These are phyloP conservation scores for Aspergillus piperis DNA, from an alignment of 2,329 filamentous ascomycete species.

Conservation along the genomic window DNA sequence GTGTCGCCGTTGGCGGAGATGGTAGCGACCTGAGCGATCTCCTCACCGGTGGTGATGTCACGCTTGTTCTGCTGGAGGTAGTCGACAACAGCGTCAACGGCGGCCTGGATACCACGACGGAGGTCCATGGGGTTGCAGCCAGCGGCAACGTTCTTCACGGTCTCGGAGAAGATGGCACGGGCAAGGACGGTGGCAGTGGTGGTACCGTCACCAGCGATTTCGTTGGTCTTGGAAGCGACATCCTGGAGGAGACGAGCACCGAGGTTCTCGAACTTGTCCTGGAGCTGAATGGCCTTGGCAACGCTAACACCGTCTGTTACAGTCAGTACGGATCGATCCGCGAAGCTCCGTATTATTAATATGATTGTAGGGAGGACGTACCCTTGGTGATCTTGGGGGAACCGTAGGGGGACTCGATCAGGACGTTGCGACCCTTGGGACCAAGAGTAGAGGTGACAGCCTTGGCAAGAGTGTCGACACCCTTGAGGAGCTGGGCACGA, in stretches of 20 bases:
- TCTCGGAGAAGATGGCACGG: slow-evolving; percentile 98
- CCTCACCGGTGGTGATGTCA: slow-evolving; percentile 94
- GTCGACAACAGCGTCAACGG: slow-evolving; percentile 90
- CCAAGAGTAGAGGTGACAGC: slow-evolving; percentile 95
- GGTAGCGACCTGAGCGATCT: slow-evolving; percentile 97
- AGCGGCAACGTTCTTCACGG: slow-evolving; percentile 98
- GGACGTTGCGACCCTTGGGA: slow-evolving; percentile 96
- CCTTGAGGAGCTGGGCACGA: slow-evolving; percentile 82
- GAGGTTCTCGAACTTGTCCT: slow-evolving; percentile 99
- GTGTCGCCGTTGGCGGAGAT: slow-evolving; percentile 97
- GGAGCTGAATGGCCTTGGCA: slow-evolving; percentile 82
- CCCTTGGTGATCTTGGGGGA: slow-evolving; percentile 99
- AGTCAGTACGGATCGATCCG: slow-evolving; percentile 24
- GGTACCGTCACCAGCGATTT: slow-evolving; percentile 96
- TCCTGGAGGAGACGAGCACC: slow-evolving; percentile 95
- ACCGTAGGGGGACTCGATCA: slow-evolving; percentile 98
- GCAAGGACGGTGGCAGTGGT: slow-evolving; percentile 97
- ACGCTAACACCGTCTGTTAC: slow-evolving; percentile 79
- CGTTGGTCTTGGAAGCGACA: slow-evolving; percentile 98
- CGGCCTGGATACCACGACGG: slow-evolving; percentile 92
- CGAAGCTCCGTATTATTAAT: slow-evolving; percentile 8
- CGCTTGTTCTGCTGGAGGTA: slow-evolving; percentile 95
- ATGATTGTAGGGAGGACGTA: slow-evolving; percentile 44
- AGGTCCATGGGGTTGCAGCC: slow-evolving; percentile 99
- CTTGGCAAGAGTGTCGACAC: slow-evolving; percentile 95